Conservation (phyloP, 2,329 filamentous ascomycete species). For the Colletotrichum trifolii region DNA sequence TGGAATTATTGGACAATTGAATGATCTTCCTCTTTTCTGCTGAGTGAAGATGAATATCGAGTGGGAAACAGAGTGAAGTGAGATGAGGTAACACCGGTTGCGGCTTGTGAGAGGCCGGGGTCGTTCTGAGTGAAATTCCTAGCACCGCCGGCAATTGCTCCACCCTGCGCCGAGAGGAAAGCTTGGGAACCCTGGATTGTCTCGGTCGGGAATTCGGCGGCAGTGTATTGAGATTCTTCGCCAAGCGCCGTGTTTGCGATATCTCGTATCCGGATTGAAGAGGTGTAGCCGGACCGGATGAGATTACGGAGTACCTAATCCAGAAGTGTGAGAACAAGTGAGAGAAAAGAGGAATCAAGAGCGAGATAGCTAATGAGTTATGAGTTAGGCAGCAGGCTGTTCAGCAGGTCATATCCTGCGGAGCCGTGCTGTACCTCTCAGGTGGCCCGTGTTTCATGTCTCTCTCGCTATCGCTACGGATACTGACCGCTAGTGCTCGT, state of each 20-base stretch:
- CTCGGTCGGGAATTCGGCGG: background rate
- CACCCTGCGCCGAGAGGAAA: conserved; percentile 8
- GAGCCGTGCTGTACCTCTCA: no score
- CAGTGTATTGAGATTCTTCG: background rate
- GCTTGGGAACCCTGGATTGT: background rate
- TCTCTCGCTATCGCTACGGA: no score
- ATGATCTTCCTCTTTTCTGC: background rate
- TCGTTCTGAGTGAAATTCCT: conserved; percentile 7
- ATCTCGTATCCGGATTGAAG: background rate
- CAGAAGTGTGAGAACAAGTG: background rate
- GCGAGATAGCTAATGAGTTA: background rate
- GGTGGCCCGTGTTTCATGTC: no score
- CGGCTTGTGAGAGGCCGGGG: no score
- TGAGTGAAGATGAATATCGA: background rate
- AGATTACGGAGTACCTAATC: background rate
- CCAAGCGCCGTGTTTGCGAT: conserved; percentile 14
- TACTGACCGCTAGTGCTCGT: no score
- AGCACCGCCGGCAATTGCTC: conserved; percentile 13
- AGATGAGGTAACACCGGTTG: background rate
- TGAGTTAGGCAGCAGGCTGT: background rate
- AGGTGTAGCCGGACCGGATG: background rate
- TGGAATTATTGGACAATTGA: background rate
- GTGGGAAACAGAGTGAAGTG: background rate
- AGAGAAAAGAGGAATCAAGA: background rate
- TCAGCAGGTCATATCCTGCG: no score